Evolutionary conservation across 1,284 basidiomycete genomes (phyloP), one percentile per base, ranked within the genome.

Genomic region (Jaminaea rosea): DNA sequence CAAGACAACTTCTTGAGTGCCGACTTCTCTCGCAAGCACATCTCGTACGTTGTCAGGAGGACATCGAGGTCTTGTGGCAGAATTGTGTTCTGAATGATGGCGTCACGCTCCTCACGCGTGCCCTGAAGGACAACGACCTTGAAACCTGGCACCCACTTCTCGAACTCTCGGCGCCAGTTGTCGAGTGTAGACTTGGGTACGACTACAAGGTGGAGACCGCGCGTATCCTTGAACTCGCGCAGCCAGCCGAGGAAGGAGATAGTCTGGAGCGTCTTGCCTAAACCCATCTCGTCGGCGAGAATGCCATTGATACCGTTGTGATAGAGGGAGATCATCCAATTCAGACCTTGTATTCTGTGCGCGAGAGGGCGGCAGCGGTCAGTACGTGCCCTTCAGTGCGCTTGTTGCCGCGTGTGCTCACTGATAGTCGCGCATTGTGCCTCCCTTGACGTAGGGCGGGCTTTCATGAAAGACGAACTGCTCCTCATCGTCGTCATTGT

Each of bases 171-270:
- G 23, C 82, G 78, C 93, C 93, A 98, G 75, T 97, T 98, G 77
- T 97, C 88, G 15, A 98, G 79, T 0, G 94, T 98, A 1, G 89
- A 93, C 75, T 98, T 98, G 26, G 94, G 94, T 1, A 98, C 94
- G 52, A 97, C 88, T 62, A 99, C 84, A 23, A 98, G 81, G 75
- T 97, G 92, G 13, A 88, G 90, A 1, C 93, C 91, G 15, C 76
- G 63, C 49, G 82, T 85, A 59, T 82, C 80, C 29, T 81, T 82
- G 76, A 90, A 85, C 74, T 91, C 86, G 69, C 87, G 88, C 58
- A 98, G 84, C 75, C 94, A 98, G 0, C 90, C 84, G 26, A 99
- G 83, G 81, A 98, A 99, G 0, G 93, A 87, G 65, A 98, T 94
- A 0, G 92, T 98, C 78, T 99, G 93, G 0, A 97, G 79, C 0